Evolutionary conservation across 495 filamentous ascomycete genomes (phyloP).

Genomic region (Penicillium pancosmium): DNA sequence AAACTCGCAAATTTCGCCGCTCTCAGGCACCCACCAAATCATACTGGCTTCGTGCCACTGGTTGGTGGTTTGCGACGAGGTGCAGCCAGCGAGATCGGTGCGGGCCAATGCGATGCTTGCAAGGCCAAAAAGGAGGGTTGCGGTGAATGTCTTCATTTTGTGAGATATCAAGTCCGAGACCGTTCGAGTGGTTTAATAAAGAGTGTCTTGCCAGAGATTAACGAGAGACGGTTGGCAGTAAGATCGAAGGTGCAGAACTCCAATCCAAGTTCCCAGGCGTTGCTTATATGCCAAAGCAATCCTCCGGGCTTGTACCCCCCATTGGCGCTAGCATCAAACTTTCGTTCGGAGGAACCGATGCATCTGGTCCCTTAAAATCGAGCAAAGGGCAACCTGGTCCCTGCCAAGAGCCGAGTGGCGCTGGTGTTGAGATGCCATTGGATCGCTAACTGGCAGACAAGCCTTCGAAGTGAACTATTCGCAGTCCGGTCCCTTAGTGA

Average conservation of each 20-base stretch:
- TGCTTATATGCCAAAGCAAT: conserved; percentile 9
- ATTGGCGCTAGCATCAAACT: conserved; percentile 13
- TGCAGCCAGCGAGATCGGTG: conserved; percentile 34
- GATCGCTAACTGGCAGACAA: background rate
- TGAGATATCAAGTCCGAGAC: background rate
- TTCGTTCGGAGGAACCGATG: conserved; percentile 2
- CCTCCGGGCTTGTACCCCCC: conserved; percentile 1
- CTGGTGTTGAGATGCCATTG: conserved; percentile 2
- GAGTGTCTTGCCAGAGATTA: conserved; percentile 5
- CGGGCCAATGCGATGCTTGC: conserved; percentile 22
- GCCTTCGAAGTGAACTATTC: background rate
- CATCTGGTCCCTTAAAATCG: conserved; percentile 4
- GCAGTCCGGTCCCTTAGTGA: background rate
- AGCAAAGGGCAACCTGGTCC: conserved; percentile 2
- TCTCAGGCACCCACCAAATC: conserved; percentile 57
- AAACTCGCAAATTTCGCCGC: conserved; percentile 61
- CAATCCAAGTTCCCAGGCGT: background rate
- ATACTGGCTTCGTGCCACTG: conserved; percentile 43
- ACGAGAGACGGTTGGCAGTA: conserved; percentile 8
- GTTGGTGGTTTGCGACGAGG: conserved; percentile 30
- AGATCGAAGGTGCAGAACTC: conserved; percentile 1
- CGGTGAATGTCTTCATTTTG: conserved; percentile 31
- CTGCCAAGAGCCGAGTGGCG: conserved; percentile 17
- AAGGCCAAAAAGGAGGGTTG: conserved; percentile 28
- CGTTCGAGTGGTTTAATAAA: background rate